Percentiles rank a stretch among this genome's conserved stretches.
These are phyloP conservation scores for Globisporangium nunn DNA, from an alignment of 352 stramenopile species.

Conservation along the genomic window DNA sequence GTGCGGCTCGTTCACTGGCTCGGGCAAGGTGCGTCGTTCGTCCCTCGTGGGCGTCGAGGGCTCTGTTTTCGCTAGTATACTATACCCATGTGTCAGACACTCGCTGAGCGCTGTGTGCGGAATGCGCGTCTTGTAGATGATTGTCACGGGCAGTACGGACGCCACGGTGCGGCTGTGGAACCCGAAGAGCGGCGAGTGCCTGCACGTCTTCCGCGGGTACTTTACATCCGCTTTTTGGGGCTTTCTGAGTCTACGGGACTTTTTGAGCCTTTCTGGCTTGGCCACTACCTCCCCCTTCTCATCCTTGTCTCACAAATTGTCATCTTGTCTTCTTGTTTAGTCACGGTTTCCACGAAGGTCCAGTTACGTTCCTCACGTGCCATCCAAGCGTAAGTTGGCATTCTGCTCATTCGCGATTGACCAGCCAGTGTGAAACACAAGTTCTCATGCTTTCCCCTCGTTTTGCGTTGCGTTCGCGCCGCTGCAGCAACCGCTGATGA, in stretches of 20 bases:
- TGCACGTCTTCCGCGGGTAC: slow-evolving; percentile 83
- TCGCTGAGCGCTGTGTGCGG: slow-evolving; percentile 1
- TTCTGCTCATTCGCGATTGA: background rate
- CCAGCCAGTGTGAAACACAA: too few species aligned
- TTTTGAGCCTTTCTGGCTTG: too few species aligned
- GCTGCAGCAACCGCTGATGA: slow-evolving; percentile 87
- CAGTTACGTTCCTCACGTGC: slow-evolving; percentile 89
- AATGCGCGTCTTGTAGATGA: slow-evolving; percentile 50
- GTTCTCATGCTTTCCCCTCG: background rate
- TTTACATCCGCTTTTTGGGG: background rate
- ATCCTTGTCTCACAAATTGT: background rate
- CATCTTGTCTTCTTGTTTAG: slow-evolving; percentile 22
- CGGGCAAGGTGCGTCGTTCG: slow-evolving; percentile 79
- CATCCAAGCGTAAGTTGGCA: slow-evolving; percentile 65
- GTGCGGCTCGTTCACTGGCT: slow-evolving; percentile 90
- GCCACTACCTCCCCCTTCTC: too few species aligned
- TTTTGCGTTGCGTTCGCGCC: slow-evolving; percentile 1
- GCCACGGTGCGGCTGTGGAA: slow-evolving; percentile 95
- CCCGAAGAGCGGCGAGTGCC: slow-evolving; percentile 92
- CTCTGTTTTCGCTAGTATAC: background rate
- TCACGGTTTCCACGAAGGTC: slow-evolving; percentile 80
- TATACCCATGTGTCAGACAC: too few species aligned
- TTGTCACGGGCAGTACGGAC: slow-evolving; percentile 91
- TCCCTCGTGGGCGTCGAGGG: too few species aligned
- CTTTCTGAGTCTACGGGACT: background rate